Evolutionary conservation across 2,329 filamentous ascomycete genomes (phyloP).

Genomic region (Neocucurbitaria cava): DNA sequence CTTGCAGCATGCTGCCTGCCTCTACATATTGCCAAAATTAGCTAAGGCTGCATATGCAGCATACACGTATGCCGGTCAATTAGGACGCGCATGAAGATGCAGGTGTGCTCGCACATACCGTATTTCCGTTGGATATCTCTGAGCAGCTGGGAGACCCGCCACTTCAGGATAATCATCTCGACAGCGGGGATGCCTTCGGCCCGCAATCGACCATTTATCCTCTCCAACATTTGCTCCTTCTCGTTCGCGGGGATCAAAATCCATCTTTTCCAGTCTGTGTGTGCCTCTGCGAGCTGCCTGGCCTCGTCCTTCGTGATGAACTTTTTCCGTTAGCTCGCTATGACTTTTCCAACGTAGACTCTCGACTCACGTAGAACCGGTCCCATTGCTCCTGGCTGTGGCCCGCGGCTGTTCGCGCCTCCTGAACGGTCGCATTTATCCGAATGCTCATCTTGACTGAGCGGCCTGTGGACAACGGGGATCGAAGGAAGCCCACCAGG

Average conservation of each 20-base stretch:
- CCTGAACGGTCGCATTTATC: slow-evolving; percentile 47
- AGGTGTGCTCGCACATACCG: slow-evolving; percentile 38
- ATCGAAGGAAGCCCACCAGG: slow-evolving; percentile 30
- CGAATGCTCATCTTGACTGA: slow-evolving; percentile 45
- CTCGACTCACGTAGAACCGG: slow-evolving; percentile 45
- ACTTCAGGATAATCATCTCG: slow-evolving; percentile 49
- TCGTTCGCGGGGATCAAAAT: slow-evolving; percentile 47
- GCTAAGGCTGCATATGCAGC: slow-evolving; percentile 32
- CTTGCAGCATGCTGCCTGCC: slow-evolving; percentile 46
- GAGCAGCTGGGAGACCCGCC: slow-evolving; percentile 46
- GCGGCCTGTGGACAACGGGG: slow-evolving; percentile 26
- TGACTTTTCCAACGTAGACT: slow-evolving; percentile 10
- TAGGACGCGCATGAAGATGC: slow-evolving; percentile 26
- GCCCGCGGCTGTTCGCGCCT: slow-evolving; percentile 43
- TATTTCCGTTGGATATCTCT: slow-evolving; percentile 48
- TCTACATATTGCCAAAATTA: slow-evolving; percentile 42
- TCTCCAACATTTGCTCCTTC: slow-evolving; percentile 44
- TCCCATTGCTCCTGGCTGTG: slow-evolving; percentile 49
- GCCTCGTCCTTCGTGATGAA: slow-evolving; percentile 49
- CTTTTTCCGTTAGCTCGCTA: slow-evolving; percentile 36
- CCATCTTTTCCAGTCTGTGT: slow-evolving; percentile 48
- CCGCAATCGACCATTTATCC: slow-evolving; percentile 43
- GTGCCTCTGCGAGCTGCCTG: slow-evolving; percentile 45
- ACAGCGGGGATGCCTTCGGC: slow-evolving; percentile 46
- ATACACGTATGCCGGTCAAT: slow-evolving; percentile 21